phyloP scores from a whole-genome alignment of 306 rosid species.

The Prunus kanzakura region DNA sequence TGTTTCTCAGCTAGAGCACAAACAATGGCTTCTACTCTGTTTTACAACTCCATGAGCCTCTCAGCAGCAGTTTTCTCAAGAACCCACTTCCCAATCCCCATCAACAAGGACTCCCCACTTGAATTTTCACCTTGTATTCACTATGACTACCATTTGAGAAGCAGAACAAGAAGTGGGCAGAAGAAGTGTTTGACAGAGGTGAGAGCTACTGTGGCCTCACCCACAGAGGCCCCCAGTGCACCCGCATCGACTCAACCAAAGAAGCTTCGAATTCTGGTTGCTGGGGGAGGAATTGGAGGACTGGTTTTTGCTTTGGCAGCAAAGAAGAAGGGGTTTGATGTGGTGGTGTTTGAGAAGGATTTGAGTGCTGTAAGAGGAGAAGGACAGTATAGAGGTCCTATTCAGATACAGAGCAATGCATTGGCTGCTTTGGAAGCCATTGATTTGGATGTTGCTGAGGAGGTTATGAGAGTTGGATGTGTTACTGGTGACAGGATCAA shows the following conservation, averaged over 20 bases:
- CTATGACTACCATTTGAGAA: conserved; percentile 21
- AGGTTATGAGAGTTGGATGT: conserved; percentile 84
- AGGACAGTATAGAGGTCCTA: conserved; percentile 96
- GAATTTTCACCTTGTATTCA: conserved; percentile 33
- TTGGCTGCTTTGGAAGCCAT: conserved; percentile 97
- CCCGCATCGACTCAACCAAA: conserved; percentile 28
- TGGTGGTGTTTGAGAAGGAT: conserved; percentile 93
- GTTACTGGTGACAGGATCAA: conserved; percentile 93
- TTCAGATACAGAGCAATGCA: conserved; percentile 97
- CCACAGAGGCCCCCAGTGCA: conserved; percentile 27
- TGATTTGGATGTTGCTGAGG: conserved; percentile 85
- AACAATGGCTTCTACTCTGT: conserved; percentile 52
- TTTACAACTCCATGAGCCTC: conserved; percentile 47
- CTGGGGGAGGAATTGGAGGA: conserved; percentile 98
- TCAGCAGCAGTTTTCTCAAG: conserved; percentile 48
- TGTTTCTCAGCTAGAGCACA: conserved; percentile 14
- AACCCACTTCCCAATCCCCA: conserved; percentile 38
- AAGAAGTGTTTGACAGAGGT: conserved; percentile 34
- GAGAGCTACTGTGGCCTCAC: conserved; percentile 36
- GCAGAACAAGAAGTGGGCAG: conserved; percentile 25
- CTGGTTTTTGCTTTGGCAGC: conserved; percentile 93
- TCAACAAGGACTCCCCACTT: conserved; percentile 31
- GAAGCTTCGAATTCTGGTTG: conserved; percentile 67
- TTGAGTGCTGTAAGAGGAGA: conserved; percentile 94
- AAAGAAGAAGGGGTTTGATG: conserved; percentile 89